A percentile compares a stretch with the other conserved stretches of the same genome.
Conservation (phyloP, 768 basidiomycete genomes). For the Exsudoporus frostii region DNA sequence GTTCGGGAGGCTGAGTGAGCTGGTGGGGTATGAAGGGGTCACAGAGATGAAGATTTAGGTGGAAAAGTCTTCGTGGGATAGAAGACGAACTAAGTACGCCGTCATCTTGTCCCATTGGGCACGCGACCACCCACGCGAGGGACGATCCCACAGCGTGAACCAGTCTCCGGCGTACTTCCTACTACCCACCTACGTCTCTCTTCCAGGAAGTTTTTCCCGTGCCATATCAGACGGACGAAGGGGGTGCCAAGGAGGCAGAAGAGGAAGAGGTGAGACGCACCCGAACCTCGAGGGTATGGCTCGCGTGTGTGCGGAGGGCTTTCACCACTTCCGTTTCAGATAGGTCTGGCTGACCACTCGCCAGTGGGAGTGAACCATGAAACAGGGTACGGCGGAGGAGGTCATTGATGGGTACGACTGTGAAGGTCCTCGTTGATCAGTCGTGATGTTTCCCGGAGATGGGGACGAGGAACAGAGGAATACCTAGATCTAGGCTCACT, state of each 20-base stretch:
- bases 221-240: slow-evolving; percentile 38
- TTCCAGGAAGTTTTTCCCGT: slow-evolving; percentile 24
- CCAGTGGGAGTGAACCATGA: slow-evolving; percentile 15
- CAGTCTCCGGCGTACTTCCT: slow-evolving; percentile 61
- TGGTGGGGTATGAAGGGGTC: slow-evolving; percentile 57
- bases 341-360: slow-evolving; percentile 8
- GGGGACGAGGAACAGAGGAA: not conserved
- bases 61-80: slow-evolving; percentile 38
- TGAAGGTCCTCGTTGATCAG: not conserved
- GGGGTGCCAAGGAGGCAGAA: slow-evolving; percentile 29
- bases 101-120: slow-evolving; percentile 62
- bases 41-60: slow-evolving; percentile 56
- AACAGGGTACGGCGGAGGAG: slow-evolving; percentile 41
- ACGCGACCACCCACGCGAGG: slow-evolving; percentile 30
- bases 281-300: slow-evolving; percentile 53
- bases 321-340: slow-evolving; percentile 52
- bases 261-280: slow-evolving; percentile 43
- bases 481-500: slow-evolving; percentile 50
- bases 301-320: slow-evolving; percentile 51
- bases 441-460: not conserved
- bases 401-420: slow-evolving; percentile 61
- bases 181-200: slow-evolving; percentile 49
- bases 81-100: slow-evolving; percentile 55
- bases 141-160: slow-evolving; percentile 24
- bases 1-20: slow-evolving; percentile 41